Evolutionary conservation across 371 early-diverging fungal genomes (phyloP).

Genomic region (Actinomortierella wolfii): DNA sequence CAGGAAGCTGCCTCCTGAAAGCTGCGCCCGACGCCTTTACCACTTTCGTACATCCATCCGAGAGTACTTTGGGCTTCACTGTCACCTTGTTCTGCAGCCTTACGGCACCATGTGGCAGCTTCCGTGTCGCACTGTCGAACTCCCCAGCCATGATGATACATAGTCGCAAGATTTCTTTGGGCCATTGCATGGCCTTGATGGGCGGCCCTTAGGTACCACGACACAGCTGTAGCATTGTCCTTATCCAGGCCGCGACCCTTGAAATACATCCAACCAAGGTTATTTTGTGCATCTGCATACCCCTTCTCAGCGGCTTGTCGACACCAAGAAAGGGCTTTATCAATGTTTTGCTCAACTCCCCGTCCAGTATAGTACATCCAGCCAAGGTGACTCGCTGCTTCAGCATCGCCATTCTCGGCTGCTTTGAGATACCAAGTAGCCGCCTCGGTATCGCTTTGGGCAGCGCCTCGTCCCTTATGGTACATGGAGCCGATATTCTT

Average conservation of each 20-base stretch:
- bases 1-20: slow-evolving; percentile 70
- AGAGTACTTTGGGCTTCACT: slow-evolving; percentile 76
- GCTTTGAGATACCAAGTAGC: slow-evolving; percentile 74
- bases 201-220: slow-evolving; percentile 70
- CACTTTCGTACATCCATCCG: slow-evolving; percentile 84
- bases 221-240: slow-evolving; percentile 68
- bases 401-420: slow-evolving; percentile 38
- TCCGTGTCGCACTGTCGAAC: too few species aligned
- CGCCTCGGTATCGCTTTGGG: slow-evolving; percentile 38
- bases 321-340: slow-evolving; percentile 80
- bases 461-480: too few species aligned
- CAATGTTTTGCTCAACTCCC: slow-evolving; percentile 68
- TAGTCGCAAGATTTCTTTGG: too few species aligned
- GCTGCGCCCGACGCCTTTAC: slow-evolving; percentile 74
- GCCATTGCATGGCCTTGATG: slow-evolving; percentile 49
- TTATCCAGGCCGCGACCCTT: slow-evolving; percentile 77
- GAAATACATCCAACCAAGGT: slow-evolving; percentile 82
- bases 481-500: too few species aligned
- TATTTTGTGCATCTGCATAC: slow-evolving; percentile 74
- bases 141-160: too few species aligned
- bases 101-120: too few species aligned
- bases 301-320: slow-evolving; percentile 76
- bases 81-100: slow-evolving; percentile 79
- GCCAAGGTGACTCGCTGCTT: slow-evolving; percentile 69
- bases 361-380: slow-evolving; percentile 86